Conservation (phyloP, 2,329 filamentous ascomycete species). For the Claviceps quebecensis region DNA sequence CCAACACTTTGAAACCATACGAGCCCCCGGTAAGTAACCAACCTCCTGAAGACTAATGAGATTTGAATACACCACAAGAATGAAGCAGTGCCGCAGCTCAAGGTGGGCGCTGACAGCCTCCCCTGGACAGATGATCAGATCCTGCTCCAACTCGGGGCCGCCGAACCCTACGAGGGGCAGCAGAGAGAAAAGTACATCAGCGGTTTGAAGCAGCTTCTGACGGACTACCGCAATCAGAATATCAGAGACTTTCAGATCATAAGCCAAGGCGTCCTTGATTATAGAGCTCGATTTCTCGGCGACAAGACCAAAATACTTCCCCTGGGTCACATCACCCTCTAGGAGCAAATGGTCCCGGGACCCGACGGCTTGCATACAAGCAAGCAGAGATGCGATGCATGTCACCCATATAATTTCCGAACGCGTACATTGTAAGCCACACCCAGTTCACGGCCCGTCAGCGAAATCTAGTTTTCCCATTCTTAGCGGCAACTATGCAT, state of each 20-base stretch:
- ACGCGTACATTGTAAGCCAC: slow-evolving; percentile 4
- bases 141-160: slow-evolving; percentile 55
- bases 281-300: slow-evolving; percentile 48
- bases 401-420: neutral
- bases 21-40: slow-evolving; percentile 22
- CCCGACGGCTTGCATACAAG: neutral
- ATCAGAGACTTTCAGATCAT: slow-evolving; percentile 53
- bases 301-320: slow-evolving; percentile 50
- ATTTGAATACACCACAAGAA: slow-evolving; percentile 6
- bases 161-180: slow-evolving; percentile 48
- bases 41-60: slow-evolving; percentile 7
- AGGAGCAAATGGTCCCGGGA: neutral
- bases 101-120: slow-evolving; percentile 34
- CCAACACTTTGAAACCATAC: slow-evolving; percentile 55
- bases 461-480: neutral
- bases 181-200: slow-evolving; percentile 47
- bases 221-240: slow-evolving; percentile 43
- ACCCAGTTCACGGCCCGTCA: neutral
- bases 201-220: slow-evolving; percentile 47
- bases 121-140: slow-evolving; percentile 53
- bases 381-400: neutral
- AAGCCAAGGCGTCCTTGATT: slow-evolving; percentile 52
- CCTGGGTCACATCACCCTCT: slow-evolving; percentile 32
- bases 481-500: neutral
- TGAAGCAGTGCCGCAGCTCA: slow-evolving; percentile 7